phyloP scores from a whole-genome alignment of 257 asterid genomes.

The Gentiana straminea region DNA sequence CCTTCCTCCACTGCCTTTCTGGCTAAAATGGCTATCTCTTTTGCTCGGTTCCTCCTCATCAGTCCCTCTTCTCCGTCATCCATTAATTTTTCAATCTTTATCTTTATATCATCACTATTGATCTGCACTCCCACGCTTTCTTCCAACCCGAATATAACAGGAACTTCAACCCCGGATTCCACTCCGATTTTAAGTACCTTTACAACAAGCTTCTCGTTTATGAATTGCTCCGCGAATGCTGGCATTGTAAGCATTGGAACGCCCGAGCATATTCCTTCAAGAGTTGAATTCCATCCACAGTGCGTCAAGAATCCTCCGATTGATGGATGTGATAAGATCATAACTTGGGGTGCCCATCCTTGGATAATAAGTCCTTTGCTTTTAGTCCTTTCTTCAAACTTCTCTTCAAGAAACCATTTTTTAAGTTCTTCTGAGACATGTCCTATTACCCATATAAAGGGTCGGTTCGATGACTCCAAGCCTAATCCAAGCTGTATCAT shows the following conservation, averaged over 20 bases:
- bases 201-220: conserved; percentile 43
- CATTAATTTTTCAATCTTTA: conserved; percentile 16
- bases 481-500: conserved; percentile 37
- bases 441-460: conserved; percentile 40
- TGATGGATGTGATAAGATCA: conserved; percentile 39
- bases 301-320: conserved; percentile 52
- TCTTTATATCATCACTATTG: conserved; percentile 12
- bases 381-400: conserved; percentile 29
- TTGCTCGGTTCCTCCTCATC: conserved; percentile 28
- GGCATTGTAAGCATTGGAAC: conserved; percentile 60
- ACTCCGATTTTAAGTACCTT: conserved; percentile 34
- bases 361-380: conserved; percentile 25
- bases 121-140: conserved; percentile 26
- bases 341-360: conserved; percentile 57
- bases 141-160: conserved; percentile 24
- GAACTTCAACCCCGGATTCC: conserved; percentile 32
- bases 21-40: conserved; percentile 18
- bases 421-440: conserved; percentile 18
- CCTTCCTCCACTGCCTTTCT: conserved; percentile 25
- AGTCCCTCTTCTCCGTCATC: conserved; percentile 31
- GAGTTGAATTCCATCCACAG: conserved; percentile 58
- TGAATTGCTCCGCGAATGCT: conserved; percentile 42
- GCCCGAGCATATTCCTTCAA: conserved; percentile 45
- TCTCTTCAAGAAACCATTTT: conserved; percentile 33
- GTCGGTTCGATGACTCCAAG: conserved; percentile 26